These are phyloP conservation scores for Marsdenia floribunda DNA, from an alignment of 257 asterid genomes.

Conservation along the genomic window DNA sequence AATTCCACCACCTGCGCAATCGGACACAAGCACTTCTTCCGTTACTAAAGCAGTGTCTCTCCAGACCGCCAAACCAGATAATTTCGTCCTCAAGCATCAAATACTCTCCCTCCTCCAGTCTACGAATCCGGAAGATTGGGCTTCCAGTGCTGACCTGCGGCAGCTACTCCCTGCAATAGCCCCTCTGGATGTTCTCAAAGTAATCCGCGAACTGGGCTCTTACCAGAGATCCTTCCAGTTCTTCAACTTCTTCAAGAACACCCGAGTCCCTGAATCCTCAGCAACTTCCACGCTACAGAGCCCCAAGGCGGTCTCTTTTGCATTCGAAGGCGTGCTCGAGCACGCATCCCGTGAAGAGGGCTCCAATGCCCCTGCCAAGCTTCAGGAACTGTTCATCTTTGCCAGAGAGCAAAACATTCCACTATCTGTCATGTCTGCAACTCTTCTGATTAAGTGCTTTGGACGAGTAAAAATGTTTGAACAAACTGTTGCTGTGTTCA, in stretches of 20 bases:
- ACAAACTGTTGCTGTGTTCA: constrained; percentile 37
- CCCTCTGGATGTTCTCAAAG: constrained; percentile 44
- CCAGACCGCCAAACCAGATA: constrained; percentile 41
- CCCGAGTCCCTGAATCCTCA: constrained; percentile 3
- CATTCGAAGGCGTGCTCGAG: constrained; percentile 66
- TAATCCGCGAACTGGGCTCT: constrained; percentile 62
- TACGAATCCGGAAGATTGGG: constrained; percentile 8
- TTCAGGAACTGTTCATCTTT: constrained; percentile 41
- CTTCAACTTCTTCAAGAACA: constrained; percentile 40
- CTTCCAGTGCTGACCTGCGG: constrained; percentile 28
- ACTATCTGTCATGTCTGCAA: constrained; percentile 47
- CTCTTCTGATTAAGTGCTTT: constrained; percentile 48
- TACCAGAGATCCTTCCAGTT: constrained; percentile 50
- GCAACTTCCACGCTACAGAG: constrained; percentile 9
- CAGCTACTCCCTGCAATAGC: constrained; percentile 41
- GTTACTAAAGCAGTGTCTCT: constrained; percentile 34
- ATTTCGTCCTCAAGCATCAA: not conserved
- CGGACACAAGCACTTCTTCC: constrained; percentile 19
- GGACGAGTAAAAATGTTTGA: constrained; percentile 45
- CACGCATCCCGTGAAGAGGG: constrained; percentile 35
- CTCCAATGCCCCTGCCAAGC: constrained; percentile 25
- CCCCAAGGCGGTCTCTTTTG: constrained; percentile 31
- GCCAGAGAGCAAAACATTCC: constrained; percentile 36
- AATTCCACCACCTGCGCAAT: constrained; percentile 6
- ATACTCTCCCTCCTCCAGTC: constrained; percentile 8